Conservation (phyloP, 2,329 filamentous ascomycete species). For the Orbilia brochopaga region DNA sequence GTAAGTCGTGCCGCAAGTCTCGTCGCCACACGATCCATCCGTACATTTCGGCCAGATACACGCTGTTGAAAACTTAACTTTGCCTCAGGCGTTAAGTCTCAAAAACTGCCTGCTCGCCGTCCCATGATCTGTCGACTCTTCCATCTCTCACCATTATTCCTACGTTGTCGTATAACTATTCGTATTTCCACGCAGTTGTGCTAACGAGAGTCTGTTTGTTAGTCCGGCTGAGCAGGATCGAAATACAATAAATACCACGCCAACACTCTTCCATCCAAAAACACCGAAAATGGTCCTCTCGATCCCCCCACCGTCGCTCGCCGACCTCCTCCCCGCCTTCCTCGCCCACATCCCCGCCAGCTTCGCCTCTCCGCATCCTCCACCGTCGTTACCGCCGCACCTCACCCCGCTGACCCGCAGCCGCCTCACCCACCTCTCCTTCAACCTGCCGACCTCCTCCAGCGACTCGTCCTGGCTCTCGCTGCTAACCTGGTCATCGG, state of each 20-base stretch:
- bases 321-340: conserved; percentile 63
- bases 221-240: too few species aligned
- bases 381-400: conserved; percentile 65
- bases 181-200: too few species aligned
- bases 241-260: conserved; percentile 7
- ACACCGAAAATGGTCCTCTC: conserved; percentile 52
- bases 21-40: background rate
- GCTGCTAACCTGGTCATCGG: conserved; percentile 69
- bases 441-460: conserved; percentile 59
- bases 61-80: too few species aligned
- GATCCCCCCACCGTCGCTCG: conserved; percentile 46
- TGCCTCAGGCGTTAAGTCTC: too few species aligned
- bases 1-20: background rate
- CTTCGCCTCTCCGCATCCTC: conserved; percentile 65
- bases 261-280: conserved; percentile 13
- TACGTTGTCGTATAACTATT: too few species aligned
- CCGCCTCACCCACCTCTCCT: conserved; percentile 70
- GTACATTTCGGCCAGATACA: background rate
- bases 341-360: conserved; percentile 68
- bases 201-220: too few species aligned
- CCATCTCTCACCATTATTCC: background rate
- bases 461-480: conserved; percentile 68
- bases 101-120: background rate
- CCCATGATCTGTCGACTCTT: background rate
- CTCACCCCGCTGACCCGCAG: conserved; percentile 72